Conservation (phyloP, 768 basidiomycete species). For the Neoboletus magnificus region DNA sequence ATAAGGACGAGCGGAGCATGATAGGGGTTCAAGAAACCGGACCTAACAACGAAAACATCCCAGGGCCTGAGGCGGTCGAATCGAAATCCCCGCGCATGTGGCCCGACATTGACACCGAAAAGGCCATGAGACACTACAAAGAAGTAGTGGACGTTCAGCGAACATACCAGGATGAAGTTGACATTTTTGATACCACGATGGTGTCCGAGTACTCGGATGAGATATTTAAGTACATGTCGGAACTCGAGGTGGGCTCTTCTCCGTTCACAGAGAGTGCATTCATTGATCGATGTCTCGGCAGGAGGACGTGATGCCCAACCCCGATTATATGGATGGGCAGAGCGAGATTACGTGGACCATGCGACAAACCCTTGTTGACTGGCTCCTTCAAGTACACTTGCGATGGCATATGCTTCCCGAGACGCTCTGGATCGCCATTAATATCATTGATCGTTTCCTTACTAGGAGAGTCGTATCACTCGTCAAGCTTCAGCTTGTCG, state of each 20-base stretch:
- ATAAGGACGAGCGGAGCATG: slow-evolving; percentile 65
- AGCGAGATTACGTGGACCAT: slow-evolving; percentile 90
- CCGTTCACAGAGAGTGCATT: slow-evolving; percentile 1
- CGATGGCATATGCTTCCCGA: slow-evolving; percentile 99
- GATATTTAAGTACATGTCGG: slow-evolving; percentile 94
- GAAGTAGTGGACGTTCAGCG: slow-evolving; percentile 65
- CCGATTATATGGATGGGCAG: slow-evolving; percentile 92
- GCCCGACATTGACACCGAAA: slow-evolving; percentile 71
- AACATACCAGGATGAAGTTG: slow-evolving; percentile 66
- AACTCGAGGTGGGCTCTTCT: slow-evolving; percentile 70
- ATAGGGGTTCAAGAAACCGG: slow-evolving; percentile 43
- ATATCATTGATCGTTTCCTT: slow-evolving; percentile 91
- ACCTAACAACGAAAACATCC: slow-evolving; percentile 45
- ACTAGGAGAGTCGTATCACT: slow-evolving; percentile 84
- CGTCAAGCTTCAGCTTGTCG: slow-evolving; percentile 92
- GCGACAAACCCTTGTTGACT: slow-evolving; percentile 96
- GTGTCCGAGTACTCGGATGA: slow-evolving; percentile 99
- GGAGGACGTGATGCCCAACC: slow-evolving; percentile 86
- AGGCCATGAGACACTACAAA: slow-evolving; percentile 51
- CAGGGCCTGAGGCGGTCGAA: slow-evolving; percentile 35
- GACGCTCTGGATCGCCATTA: slow-evolving; percentile 98
- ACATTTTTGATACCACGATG: slow-evolving; percentile 80
- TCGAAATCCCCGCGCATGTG: slow-evolving; percentile 53
- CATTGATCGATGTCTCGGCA: slow-evolving; percentile 32
- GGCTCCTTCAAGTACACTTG: slow-evolving; percentile 96